These are phyloP conservation scores for Rosa multiflora DNA, from an alignment of 306 rosid genomes.

Conservation along the genomic window DNA sequence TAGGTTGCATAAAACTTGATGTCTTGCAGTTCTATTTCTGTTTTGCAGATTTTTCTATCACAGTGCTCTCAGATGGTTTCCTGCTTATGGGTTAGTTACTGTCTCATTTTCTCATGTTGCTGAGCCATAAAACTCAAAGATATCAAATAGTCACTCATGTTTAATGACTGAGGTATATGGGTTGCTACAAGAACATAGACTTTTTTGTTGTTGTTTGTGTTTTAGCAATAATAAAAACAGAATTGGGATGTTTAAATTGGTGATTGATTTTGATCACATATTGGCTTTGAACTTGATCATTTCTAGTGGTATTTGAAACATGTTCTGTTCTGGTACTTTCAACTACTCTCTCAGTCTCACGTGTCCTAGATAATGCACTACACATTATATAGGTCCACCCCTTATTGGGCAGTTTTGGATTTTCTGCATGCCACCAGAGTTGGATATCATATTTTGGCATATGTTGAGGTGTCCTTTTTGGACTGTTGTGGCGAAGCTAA, in stretches of 20 bases:
- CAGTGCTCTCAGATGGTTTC: conserved; percentile 93
- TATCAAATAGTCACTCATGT: not conserved
- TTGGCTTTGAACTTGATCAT: not conserved
- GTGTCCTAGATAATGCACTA: not conserved
- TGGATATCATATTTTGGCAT: not conserved
- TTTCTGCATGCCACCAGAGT: not conserved
- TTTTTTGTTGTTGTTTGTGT: not conserved
- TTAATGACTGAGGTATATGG: not conserved
- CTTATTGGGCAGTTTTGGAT: not conserved
- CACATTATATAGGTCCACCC: not conserved
- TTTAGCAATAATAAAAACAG: not conserved
- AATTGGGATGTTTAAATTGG: not conserved
- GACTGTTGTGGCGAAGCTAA: conserved; percentile 2
- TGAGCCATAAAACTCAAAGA: not conserved
- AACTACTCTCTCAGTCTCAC: not conserved
- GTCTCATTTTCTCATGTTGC: conserved; percentile 12
- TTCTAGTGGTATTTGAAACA: not conserved
- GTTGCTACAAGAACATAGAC: not conserved
- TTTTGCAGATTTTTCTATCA: conserved; percentile 83
- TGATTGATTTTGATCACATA: not conserved
- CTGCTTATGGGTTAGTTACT: conserved; percentile 71
- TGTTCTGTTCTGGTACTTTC: not conserved
- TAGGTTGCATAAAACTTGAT: not conserved
- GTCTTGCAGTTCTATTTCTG: conserved; percentile 14
- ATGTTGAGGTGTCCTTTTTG: not conserved